Evolutionary conservation across 2,329 filamentous ascomycete genomes (phyloP).

Genomic region (Epichloe amarillans): DNA sequence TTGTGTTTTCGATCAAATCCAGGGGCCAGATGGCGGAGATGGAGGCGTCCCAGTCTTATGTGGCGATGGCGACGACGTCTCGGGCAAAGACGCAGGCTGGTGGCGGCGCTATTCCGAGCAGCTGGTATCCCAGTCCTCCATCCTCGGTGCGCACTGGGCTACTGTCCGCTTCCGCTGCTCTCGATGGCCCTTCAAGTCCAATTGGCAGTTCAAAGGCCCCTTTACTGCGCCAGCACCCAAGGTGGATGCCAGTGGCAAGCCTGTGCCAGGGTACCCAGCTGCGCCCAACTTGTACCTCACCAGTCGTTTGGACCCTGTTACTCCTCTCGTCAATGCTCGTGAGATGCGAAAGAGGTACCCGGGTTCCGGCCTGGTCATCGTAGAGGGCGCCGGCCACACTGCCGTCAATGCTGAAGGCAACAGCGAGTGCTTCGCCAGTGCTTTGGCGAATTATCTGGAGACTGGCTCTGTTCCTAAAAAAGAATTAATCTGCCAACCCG

Average conservation of each 20-base stretch:
- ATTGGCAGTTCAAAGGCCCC: slow-evolving; percentile 19
- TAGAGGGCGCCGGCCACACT: slow-evolving; percentile 18
- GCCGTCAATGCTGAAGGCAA: slow-evolving; percentile 6
- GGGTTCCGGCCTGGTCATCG: slow-evolving; percentile 16
- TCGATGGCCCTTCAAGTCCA: slow-evolving; percentile 19
- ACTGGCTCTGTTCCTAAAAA: slow-evolving; percentile 15
- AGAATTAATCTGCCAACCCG: slow-evolving; percentile 4
- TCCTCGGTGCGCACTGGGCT: slow-evolving; percentile 16
- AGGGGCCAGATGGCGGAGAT: not conserved
- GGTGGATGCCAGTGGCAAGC: slow-evolving; percentile 1
- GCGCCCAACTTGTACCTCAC: slow-evolving; percentile 21
- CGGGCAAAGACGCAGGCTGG: slow-evolving; percentile 6
- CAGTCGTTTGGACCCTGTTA: slow-evolving; percentile 30
- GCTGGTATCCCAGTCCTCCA: slow-evolving; percentile 12
- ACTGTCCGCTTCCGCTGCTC: slow-evolving; percentile 17
- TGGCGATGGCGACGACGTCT: slow-evolving; percentile 11
- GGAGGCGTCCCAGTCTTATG: not conserved
- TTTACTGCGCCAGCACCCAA: slow-evolving; percentile 9
- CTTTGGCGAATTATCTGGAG: slow-evolving; percentile 17
- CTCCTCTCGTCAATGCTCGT: slow-evolving; percentile 23
- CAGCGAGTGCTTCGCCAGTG: slow-evolving; percentile 11
- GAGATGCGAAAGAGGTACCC: slow-evolving; percentile 15
- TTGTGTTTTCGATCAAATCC: not conserved
- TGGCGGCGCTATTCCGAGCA: slow-evolving; percentile 11
- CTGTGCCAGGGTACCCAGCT: slow-evolving; percentile 7